Conservation (phyloP, 345 rosid species). For the Citrus reticulata region DNA sequence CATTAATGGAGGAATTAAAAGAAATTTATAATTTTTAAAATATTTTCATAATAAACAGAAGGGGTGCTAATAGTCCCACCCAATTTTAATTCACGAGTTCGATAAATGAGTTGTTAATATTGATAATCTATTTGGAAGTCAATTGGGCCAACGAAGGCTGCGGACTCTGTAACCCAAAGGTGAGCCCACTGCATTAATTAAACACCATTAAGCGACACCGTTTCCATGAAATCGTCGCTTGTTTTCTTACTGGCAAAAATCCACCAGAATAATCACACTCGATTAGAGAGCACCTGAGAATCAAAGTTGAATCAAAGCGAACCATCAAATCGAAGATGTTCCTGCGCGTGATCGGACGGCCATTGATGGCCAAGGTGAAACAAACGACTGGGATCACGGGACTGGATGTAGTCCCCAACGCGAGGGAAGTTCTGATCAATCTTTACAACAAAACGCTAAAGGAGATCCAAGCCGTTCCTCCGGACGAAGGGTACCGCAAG, state of each 20-base stretch:
- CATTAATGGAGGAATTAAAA: too few species aligned
- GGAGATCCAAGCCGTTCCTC: conserved; percentile 91
- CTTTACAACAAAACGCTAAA: conserved; percentile 88
- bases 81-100: too few species aligned
- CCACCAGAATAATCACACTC: too few species aligned
- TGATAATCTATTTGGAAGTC: not conserved
- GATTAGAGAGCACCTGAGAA: not conserved
- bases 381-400: conserved; percentile 97
- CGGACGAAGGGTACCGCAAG: conserved; percentile 95
- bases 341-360: conserved; percentile 76
- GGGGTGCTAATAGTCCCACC: too few species aligned
- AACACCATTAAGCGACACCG: not conserved
- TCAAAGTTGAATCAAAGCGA: not conserved
- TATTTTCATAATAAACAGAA: too few species aligned
- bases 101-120: not conserved
- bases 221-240: not conserved
- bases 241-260: not conserved
- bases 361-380: conserved; percentile 84
- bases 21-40: too few species aligned
- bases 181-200: not conserved
- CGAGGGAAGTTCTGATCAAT: conserved; percentile 68
- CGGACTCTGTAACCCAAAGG: not conserved
- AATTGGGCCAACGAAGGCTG: not conserved
- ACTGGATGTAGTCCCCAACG: conserved; percentile 91
- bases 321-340: conserved; percentile 42